These are phyloP conservation scores for Paramecium pentaurelia DNA, from an alignment of 73 alveolate species.

Conservation along the genomic window DNA sequence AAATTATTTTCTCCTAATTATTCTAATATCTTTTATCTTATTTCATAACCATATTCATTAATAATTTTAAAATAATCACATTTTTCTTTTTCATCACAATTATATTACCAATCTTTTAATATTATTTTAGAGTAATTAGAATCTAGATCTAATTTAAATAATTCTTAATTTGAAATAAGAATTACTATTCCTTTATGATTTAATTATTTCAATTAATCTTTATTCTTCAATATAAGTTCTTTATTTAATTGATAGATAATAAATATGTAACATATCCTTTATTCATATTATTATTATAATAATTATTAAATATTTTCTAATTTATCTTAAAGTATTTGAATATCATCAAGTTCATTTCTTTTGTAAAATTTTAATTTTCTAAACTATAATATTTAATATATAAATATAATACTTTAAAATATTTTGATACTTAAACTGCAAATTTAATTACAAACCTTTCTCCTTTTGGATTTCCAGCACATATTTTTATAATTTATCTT, in stretches of 20 bases:
- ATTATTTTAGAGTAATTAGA: background rate
- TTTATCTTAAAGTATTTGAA: background rate
- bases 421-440: background rate
- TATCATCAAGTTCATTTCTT: background rate
- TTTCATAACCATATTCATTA: background rate
- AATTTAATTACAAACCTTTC: background rate
- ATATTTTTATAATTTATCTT: background rate
- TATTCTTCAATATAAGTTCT: background rate
- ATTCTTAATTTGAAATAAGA: background rate
- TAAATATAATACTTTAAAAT: background rate
- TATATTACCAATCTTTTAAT: background rate
- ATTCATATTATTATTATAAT: background rate
- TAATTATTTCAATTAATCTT: background rate
- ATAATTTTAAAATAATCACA: background rate
- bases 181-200: background rate
- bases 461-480: background rate
- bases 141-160: background rate
- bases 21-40: background rate
- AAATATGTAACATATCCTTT: background rate
- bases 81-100: background rate
- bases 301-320: background rate
- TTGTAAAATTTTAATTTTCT: background rate
- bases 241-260: background rate
- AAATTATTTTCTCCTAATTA: background rate
- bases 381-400: background rate